phyloP scores from a whole-genome alignment of 164 flowering plant species.

The Stephania cephalantha region DNA sequence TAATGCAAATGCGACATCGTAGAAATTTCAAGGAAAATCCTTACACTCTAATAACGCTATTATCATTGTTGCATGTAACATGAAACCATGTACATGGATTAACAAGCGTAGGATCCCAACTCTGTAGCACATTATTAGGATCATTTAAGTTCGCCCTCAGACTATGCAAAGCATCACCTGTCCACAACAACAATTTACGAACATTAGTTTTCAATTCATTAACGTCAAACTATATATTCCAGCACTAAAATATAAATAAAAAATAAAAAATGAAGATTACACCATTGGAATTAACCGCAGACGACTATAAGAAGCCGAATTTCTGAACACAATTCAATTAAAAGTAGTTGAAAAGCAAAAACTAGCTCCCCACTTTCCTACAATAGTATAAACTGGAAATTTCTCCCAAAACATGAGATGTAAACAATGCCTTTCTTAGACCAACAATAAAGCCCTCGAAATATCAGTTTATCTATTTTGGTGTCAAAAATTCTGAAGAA shows the following conservation, averaged over 20 bases:
- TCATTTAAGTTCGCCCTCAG: constrained; percentile 64
- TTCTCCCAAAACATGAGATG: background rate
- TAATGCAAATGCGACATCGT: background rate
- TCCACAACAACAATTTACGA: constrained; percentile 11
- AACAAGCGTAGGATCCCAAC: constrained; percentile 96
- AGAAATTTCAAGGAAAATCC: constrained; percentile 5
- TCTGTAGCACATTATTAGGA: constrained; percentile 84
- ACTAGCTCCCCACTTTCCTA: background rate
- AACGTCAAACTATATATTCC: background rate
- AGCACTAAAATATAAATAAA: no score
- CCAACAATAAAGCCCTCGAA: background rate
- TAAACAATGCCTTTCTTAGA: background rate
- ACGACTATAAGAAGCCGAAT: no score
- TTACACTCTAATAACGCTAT: constrained; percentile 94
- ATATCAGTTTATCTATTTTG: background rate
- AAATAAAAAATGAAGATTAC: no score
- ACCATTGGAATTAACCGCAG: no score
- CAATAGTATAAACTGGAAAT: background rate
- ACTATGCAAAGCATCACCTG: constrained; percentile 88
- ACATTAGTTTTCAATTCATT: background rate
- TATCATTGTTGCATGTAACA: constrained; percentile 88
- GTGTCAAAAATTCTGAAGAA: background rate
- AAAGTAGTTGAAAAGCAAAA: background rate
- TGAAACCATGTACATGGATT: constrained; percentile 98
- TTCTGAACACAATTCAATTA: no score